Evolutionary conservation across 108 stramenopile genomes (phyloP), one percentile per base, ranked within the genome.

Genomic region (Fistulifera pelliculosa): DNA sequence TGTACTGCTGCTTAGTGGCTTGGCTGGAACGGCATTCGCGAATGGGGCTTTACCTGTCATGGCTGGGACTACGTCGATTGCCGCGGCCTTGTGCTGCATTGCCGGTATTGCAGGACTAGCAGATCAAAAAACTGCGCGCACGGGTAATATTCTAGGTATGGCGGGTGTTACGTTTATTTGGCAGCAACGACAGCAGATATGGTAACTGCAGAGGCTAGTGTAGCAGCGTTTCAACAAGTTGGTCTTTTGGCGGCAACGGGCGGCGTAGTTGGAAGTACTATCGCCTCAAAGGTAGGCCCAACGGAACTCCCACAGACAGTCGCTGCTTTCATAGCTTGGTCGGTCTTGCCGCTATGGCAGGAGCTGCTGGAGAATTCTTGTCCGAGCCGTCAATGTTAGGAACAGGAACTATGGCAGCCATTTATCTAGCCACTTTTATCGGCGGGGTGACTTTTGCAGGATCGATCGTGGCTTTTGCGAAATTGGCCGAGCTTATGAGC

Each of bases 361-460:
- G 90, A 8, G 90, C 94, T 24, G 79, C 87, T 15, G 94, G 90
- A 22, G 90, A 90, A 58, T 94, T 69, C 58, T 55, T 92, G 43
- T 79, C 69, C 17, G 38, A 42, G 1, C 19, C 21, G 4, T 22
- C 24, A 3, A 27, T n/a, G 22, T 69, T 92, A 11, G 76, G 66
- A 42, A 54, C 58, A 19, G 84, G 94, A 40, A 90, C 83, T 2
- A 64, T 93, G 53, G 24, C 82, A 47, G 68, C 90, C 23, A 90
- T 95, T 49, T 97, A 95, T 69, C 79, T 94, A 26, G 96, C 93
- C 16, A 87, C 87, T 1, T 87, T 83, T 18, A 96, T 97, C 50
- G 98, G 96, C 2, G 91, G 87, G 0, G 78, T 97, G 45, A 98
- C 98, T 0, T 91, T 90, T 43, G 85, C 96, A 47, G 98, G 98